Percentiles rank a stretch among this genome's conserved stretches.
phyloP scores from a whole-genome alignment of 345 rosid genomes.

The Melastoma malabathricum region DNA sequence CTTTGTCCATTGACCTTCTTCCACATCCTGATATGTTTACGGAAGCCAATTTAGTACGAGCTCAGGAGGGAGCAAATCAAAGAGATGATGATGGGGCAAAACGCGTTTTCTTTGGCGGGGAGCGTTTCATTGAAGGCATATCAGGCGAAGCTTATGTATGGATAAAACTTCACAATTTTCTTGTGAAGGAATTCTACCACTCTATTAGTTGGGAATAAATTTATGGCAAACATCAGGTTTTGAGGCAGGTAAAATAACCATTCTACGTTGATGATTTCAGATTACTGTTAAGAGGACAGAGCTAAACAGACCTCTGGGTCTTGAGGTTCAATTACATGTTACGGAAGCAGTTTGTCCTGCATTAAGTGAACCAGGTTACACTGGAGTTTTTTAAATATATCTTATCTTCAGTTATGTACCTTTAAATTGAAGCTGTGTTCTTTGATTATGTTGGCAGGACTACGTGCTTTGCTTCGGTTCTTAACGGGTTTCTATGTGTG shows the following conservation, averaged over 20 bases:
- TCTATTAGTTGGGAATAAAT: too few relatives aligned
- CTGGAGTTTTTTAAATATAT: background rate
- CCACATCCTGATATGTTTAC: slow-evolving; percentile 99
- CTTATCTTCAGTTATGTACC: background rate
- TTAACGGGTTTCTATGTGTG: slow-evolving; percentile 85
- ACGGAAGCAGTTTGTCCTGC: slow-evolving; percentile 98
- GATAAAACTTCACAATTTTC: slow-evolving; percentile 7
- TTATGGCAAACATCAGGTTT: too few relatives aligned
- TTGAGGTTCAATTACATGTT: slow-evolving; percentile 92
- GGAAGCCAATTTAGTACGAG: slow-evolving; percentile 69
- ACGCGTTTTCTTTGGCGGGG: slow-evolving; percentile 98
- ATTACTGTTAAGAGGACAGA: slow-evolving; percentile 95
- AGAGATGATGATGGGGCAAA: slow-evolving; percentile 99
- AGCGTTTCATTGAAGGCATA: slow-evolving; percentile 91
- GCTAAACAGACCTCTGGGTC: slow-evolving; percentile 78
- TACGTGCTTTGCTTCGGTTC: slow-evolving; percentile 96
- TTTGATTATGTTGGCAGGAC: slow-evolving; percentile 37
- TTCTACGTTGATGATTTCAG: slow-evolving; percentile 27
- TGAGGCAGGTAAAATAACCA: slow-evolving; percentile 1
- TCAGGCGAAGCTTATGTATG: slow-evolving; percentile 89
- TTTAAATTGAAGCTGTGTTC: background rate
- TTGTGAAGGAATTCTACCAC: too few relatives aligned
- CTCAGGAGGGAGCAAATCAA: slow-evolving; percentile 41
- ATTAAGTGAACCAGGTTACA: slow-evolving; percentile 89
- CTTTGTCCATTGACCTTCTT: slow-evolving; percentile 90